These are phyloP conservation scores for Coniochaeta sp. DNA, from an alignment of 2,329 filamentous ascomycete species.

Conservation along the genomic window DNA sequence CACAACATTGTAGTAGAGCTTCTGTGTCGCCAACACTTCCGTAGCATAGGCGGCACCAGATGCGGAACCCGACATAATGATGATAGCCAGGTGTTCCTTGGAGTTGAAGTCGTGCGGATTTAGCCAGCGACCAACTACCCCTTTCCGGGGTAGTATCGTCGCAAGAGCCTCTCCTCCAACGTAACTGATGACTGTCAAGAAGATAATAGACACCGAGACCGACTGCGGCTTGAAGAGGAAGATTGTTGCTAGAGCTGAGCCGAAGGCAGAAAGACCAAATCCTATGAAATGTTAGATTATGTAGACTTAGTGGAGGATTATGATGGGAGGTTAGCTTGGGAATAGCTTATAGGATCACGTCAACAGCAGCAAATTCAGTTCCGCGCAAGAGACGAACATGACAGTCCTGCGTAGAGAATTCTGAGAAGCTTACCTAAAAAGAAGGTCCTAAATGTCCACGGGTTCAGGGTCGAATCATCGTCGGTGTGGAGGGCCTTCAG, in stretches of 20 bases:
- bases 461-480: constrained; percentile 25
- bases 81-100: constrained; percentile 14
- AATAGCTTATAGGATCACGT: no score
- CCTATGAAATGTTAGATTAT: constrained; percentile 11
- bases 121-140: constrained; percentile 21
- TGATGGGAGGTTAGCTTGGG: no score
- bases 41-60: constrained; percentile 11
- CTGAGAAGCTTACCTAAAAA: constrained; percentile 21
- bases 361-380: no score
- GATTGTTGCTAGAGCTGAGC: constrained; percentile 32
- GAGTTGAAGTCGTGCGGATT: constrained; percentile 17
- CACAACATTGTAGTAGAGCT: neutral
- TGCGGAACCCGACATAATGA: constrained; percentile 13
- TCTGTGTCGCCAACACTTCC: neutral
- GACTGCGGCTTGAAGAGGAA: constrained; percentile 40
- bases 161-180: constrained; percentile 31
- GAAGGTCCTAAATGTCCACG: constrained; percentile 29
- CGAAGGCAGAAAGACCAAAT: constrained; percentile 25
- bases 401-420: neutral
- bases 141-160: constrained; percentile 24
- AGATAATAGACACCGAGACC: constrained; percentile 34
- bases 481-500: constrained; percentile 20
- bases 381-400: neutral
- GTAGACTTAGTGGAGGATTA: no score
- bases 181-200: constrained; percentile 35